These are phyloP conservation scores for Brasenia schreberi DNA, from an alignment of 164 flowering plant species.

Conservation along the genomic window DNA sequence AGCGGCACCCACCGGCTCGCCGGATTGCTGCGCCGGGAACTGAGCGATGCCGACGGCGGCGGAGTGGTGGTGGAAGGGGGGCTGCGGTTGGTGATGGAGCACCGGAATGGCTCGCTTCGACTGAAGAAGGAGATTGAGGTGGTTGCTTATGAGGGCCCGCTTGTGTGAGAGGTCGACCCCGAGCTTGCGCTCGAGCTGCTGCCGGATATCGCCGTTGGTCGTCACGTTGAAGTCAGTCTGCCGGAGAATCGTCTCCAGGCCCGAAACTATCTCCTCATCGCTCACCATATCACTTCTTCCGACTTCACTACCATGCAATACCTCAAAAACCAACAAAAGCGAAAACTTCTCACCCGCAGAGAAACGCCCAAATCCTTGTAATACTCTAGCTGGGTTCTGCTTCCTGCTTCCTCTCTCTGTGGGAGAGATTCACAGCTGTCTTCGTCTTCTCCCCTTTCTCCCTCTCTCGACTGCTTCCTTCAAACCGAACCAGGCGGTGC, in stretches of 20 bases:
- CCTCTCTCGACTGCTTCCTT: too few species aligned
- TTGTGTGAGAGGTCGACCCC: slow-evolving; percentile 55
- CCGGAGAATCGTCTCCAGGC: slow-evolving; percentile 44
- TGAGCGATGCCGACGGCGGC: neutral
- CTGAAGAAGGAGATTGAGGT: slow-evolving; percentile 36
- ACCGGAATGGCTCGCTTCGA: slow-evolving; percentile 10
- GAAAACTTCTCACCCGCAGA: too few species aligned
- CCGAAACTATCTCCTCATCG: slow-evolving; percentile 64
- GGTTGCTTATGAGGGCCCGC: slow-evolving; percentile 44
- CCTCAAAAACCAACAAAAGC: too few species aligned
- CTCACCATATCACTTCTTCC: slow-evolving; percentile 26
- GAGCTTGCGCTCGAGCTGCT: slow-evolving; percentile 44
- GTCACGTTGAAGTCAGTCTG: slow-evolving; percentile 37
- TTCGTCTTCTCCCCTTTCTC: too few species aligned
- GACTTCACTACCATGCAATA: too few species aligned
- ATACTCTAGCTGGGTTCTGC: too few species aligned
- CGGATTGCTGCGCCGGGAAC: neutral
- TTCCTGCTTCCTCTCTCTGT: too few species aligned
- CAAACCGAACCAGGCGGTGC: too few species aligned
- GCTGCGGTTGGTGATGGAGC: slow-evolving; percentile 8
- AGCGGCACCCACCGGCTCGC: neutral
- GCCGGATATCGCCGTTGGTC: slow-evolving; percentile 39
- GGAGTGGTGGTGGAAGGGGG: neutral
- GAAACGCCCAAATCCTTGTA: too few species aligned
- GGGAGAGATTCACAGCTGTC: too few species aligned